Conservation (phyloP, 345 rosid species). For the Geranium rotundifolium region DNA sequence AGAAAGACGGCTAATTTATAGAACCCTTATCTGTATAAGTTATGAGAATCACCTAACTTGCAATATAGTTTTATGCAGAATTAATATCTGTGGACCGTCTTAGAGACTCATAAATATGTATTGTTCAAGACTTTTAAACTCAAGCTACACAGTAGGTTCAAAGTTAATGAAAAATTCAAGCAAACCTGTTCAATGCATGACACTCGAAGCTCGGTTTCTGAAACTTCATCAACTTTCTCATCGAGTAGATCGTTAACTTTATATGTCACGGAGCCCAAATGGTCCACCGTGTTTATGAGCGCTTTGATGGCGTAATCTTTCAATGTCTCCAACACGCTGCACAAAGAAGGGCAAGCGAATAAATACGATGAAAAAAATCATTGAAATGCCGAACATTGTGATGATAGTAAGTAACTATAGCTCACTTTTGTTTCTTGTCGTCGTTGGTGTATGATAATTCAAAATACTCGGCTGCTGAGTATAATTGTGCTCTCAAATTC, state of each 20-base stretch:
- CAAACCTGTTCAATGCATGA: constrained; percentile 83
- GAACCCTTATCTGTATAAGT: too few relatives aligned
- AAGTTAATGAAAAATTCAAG: background rate
- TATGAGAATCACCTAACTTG: background rate
- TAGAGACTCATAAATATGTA: background rate
- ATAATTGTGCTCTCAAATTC: constrained; percentile 72
- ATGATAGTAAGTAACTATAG: background rate
- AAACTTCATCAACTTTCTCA: constrained; percentile 78
- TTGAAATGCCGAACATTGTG: background rate
- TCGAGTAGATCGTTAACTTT: constrained; percentile 78
- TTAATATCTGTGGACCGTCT: background rate
- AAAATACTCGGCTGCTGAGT: constrained; percentile 92
- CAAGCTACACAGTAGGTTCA: background rate
- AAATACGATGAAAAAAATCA: background rate
- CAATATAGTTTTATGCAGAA: background rate
- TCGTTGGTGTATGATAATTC: constrained; percentile 75
- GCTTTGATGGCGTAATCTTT: constrained; percentile 89
- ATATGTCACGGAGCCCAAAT: constrained; percentile 83
- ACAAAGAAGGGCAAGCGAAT: constrained; percentile 1
- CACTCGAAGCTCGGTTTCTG: constrained; percentile 59
- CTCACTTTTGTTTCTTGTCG: constrained; percentile 76
- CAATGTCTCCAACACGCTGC: constrained; percentile 85
- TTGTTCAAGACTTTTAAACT: background rate
- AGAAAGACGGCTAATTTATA: too few relatives aligned
- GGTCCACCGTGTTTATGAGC: constrained; percentile 88